A percentile compares a stretch with the other conserved stretches of the same genome.
phyloP scores from a whole-genome alignment of 2,329 filamentous ascomycete genomes.

The Aspergillus phoenicis region DNA sequence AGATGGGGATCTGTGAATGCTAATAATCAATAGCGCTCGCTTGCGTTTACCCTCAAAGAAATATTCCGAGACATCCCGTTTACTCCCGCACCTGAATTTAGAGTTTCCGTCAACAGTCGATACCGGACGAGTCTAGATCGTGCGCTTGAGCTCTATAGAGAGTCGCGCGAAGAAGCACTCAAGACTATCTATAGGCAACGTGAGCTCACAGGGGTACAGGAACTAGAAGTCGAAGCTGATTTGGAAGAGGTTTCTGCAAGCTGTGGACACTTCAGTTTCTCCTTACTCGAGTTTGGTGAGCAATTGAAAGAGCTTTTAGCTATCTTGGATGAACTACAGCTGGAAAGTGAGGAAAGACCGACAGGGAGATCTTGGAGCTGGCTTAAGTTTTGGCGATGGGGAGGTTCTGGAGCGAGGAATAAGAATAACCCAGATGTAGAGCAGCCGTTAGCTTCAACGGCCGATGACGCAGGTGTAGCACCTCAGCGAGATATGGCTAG shows the following conservation, averaged over 20 bases:
- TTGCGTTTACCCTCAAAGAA: slow-evolving; percentile 88
- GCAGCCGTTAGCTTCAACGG: slow-evolving; percentile 7
- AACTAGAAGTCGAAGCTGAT: slow-evolving; percentile 80
- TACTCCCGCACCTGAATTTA: slow-evolving; percentile 64
- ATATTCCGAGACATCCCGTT: slow-evolving; percentile 88
- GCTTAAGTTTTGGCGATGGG: slow-evolving; percentile 72
- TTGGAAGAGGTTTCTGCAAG: slow-evolving; percentile 98
- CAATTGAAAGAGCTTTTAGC: slow-evolving; percentile 83
- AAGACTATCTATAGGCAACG: slow-evolving; percentile 78
- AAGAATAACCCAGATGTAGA: slow-evolving; percentile 3
- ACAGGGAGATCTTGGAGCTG: slow-evolving; percentile 76
- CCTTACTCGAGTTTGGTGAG: slow-evolving; percentile 84
- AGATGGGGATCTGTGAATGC: background rate
- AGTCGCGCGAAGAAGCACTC: slow-evolving; percentile 74
- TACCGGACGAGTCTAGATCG: slow-evolving; percentile 79
- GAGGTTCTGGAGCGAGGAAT: slow-evolving; percentile 27
- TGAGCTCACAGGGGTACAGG: slow-evolving; percentile 67
- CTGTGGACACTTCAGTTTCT: slow-evolving; percentile 95
- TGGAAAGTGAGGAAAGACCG: slow-evolving; percentile 63
- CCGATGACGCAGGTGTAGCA: background rate
- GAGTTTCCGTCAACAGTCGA: slow-evolving; percentile 75
- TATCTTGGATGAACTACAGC: slow-evolving; percentile 80
- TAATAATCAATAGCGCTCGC: slow-evolving; percentile 64
- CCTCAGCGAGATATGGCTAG: slow-evolving; percentile 1
- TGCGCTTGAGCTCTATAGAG: slow-evolving; percentile 77